Conservation (phyloP, 2,329 filamentous ascomycete genomes). For the Madurella mycetomatis region DNA sequence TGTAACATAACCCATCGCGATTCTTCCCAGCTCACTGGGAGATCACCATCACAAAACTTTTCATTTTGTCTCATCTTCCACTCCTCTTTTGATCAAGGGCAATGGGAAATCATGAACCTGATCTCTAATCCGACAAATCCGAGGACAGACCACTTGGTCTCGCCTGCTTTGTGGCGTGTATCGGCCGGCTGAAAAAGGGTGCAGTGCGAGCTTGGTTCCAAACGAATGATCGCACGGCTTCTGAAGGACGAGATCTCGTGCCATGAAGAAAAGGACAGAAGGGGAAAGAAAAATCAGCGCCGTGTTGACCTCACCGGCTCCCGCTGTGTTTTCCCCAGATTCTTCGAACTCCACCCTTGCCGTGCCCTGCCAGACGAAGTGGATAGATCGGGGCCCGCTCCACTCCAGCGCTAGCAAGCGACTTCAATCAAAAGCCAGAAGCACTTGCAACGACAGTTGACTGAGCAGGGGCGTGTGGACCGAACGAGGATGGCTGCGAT, state of each 20-base stretch:
- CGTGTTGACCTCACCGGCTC: too few species aligned
- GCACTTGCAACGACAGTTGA: not conserved
- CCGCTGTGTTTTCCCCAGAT: not conserved
- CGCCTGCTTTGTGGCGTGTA: too few species aligned
- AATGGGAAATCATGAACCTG: not conserved
- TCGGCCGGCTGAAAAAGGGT: too few species aligned
- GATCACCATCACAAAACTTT: constrained; percentile 25
- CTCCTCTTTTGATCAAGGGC: not conserved
- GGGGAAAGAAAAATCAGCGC: too few species aligned
- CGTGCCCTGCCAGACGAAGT: too few species aligned
- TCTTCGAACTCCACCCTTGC: not conserved
- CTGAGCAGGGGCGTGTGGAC: not conserved
- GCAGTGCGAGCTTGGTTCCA: too few species aligned
- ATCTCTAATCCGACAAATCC: not conserved
- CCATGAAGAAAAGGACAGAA: too few species aligned
- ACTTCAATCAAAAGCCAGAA: not conserved
- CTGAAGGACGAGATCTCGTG: too few species aligned
- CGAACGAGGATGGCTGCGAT: not conserved
- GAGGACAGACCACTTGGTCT: too few species aligned
- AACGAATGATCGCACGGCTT: too few species aligned
- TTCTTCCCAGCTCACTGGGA: constrained; percentile 21
- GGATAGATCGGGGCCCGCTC: not conserved
- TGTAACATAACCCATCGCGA: constrained; percentile 28
- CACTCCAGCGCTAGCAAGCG: not conserved
- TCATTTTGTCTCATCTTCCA: constrained; percentile 18